Evolutionary conservation across 306 rosid species (phyloP), one percentile per base, ranked within the genome.

Genomic region (Comarum palustre): DNA sequence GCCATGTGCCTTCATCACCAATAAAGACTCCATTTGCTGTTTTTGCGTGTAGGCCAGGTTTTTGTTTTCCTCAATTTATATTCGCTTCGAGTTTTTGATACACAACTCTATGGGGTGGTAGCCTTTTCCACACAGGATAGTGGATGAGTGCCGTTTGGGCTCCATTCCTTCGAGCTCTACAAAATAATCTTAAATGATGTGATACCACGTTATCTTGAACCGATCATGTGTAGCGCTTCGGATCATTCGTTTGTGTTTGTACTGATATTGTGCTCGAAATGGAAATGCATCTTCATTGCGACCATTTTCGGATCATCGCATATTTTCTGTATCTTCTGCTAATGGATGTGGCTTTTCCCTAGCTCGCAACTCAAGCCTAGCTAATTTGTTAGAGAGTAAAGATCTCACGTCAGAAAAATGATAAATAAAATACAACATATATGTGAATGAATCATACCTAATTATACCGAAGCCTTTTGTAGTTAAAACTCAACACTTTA

Each of bases 81-180:
- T 69, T 47, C 70, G 54, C 66, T 16, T 32, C 19, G 20, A 62
- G 55, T 15, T 27, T 79, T 22, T 31, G 54, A 64, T 57, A 36
- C 32, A 43, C 19, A 66, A 24, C 39, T 9, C 24, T 17, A 20
- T 48, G n/a, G n/a, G n/a, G n/a, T 8, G 42, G 45, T 60, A 80
- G 54, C 82, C 50, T 65, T 75, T 42, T 52, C 25, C 64, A 29
- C 60, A 39, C 47, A 14, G 14, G 48, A 43, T 16, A 55, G 47
- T 14, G 43, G 86, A 85, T 85, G 82, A 80, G 81, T 68, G 72
- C 65, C 84, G 80, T 60, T 59, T 55, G 80, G 72, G 82, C 58
- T 76, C 80, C 82, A 79, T 14, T 51, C 38, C 8, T 69, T 46
- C 79, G 29, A 74, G 36, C 29, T 74, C 73, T 82, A 60, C 66